A percentile compares a stretch with the other conserved stretches of the same genome.
These are phyloP conservation scores for Globisporangium apiculatum DNA, from an alignment of 352 stramenopile species.

Conservation along the genomic window DNA sequence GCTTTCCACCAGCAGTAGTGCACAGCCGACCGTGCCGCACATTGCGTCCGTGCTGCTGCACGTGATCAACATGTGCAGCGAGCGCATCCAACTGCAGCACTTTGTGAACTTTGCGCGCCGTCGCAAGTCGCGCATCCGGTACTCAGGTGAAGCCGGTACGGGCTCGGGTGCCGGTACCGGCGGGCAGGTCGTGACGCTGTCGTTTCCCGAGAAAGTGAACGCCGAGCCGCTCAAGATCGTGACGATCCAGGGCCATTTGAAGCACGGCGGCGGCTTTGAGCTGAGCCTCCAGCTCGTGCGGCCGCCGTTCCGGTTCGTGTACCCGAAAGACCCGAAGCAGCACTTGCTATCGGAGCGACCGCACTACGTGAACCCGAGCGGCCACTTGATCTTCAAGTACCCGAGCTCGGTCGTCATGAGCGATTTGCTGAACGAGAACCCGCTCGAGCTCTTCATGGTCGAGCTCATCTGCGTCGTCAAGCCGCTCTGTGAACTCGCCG, in stretches of 20 bases:
- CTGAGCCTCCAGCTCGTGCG: slow-evolving; percentile 61
- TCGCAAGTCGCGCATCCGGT: slow-evolving; percentile 75
- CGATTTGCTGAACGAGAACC: slow-evolving; percentile 76
- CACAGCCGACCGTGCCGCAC: slow-evolving; percentile 35
- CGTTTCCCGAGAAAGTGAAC: slow-evolving; percentile 81
- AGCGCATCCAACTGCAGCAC: slow-evolving; percentile 82
- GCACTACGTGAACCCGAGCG: slow-evolving; percentile 67
- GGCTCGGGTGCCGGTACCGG: slow-evolving; percentile 43
- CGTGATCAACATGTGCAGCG: slow-evolving; percentile 78
- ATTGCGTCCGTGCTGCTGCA: slow-evolving; percentile 75
- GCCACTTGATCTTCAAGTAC: slow-evolving; percentile 81
- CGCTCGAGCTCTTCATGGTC: slow-evolving; percentile 82
- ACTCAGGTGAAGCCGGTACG: slow-evolving; percentile 70
- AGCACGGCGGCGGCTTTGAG: slow-evolving; percentile 71
- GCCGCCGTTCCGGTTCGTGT: slow-evolving; percentile 65
- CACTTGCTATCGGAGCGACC: slow-evolving; percentile 52
- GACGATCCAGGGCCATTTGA: slow-evolving; percentile 75
- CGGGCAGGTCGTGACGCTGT: slow-evolving; percentile 82
- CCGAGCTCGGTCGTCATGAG: slow-evolving; percentile 52
- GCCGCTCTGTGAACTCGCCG: slow-evolving; percentile 75
- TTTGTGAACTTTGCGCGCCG: slow-evolving; percentile 84
- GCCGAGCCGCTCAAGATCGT: slow-evolving; percentile 72
- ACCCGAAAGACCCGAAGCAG: slow-evolving; percentile 45
- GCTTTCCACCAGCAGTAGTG: not conserved
- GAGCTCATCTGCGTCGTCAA: slow-evolving; percentile 84